Conservation (phyloP, 495 filamentous ascomycete genomes). For the Aspergillus avenaceus region DNA sequence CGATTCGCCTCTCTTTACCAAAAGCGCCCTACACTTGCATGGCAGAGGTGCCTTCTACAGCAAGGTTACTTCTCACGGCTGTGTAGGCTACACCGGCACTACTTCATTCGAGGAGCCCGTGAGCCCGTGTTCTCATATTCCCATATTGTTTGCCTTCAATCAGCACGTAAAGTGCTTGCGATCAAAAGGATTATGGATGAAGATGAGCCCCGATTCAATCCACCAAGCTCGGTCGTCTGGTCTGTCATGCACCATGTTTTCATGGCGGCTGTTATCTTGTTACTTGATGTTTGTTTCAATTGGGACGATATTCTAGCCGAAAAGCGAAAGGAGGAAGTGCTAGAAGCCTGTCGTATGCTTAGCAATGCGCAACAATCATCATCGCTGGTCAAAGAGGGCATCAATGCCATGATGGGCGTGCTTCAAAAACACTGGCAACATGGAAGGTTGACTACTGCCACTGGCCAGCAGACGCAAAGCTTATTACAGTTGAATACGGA, state of each 20-base stretch:
- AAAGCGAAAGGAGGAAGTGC: slow-evolving; percentile 36
- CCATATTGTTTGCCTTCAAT: slow-evolving; percentile 35
- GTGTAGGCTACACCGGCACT: slow-evolving; percentile 41
- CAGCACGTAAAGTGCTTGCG: slow-evolving; percentile 41
- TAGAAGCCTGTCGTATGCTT: slow-evolving; percentile 41
- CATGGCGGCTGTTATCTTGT: slow-evolving; percentile 41
- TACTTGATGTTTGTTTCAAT: slow-evolving; percentile 45
- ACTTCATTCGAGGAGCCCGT: slow-evolving; percentile 34
- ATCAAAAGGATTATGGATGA: slow-evolving; percentile 38
- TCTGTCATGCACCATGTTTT: slow-evolving; percentile 43
- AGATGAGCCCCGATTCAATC: slow-evolving; percentile 21
- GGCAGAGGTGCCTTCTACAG: slow-evolving; percentile 36
- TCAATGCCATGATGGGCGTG: slow-evolving; percentile 35
- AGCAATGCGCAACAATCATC: slow-evolving; percentile 33
- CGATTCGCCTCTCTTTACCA: slow-evolving; percentile 30
- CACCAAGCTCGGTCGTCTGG: slow-evolving; percentile 30
- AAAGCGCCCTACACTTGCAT: slow-evolving; percentile 32
- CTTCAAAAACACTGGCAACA: slow-evolving; percentile 30
- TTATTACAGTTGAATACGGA: background rate
- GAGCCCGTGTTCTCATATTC: slow-evolving; percentile 44
- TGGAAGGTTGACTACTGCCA: slow-evolving; percentile 3
- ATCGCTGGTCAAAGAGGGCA: slow-evolving; percentile 25
- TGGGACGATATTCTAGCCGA: slow-evolving; percentile 39
- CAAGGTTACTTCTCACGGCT: slow-evolving; percentile 40
- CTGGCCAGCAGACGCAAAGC: background rate